These are phyloP conservation scores for Beauveria varroae DNA, from an alignment of 2,329 filamentous ascomycete genomes.

Conservation along the genomic window DNA sequence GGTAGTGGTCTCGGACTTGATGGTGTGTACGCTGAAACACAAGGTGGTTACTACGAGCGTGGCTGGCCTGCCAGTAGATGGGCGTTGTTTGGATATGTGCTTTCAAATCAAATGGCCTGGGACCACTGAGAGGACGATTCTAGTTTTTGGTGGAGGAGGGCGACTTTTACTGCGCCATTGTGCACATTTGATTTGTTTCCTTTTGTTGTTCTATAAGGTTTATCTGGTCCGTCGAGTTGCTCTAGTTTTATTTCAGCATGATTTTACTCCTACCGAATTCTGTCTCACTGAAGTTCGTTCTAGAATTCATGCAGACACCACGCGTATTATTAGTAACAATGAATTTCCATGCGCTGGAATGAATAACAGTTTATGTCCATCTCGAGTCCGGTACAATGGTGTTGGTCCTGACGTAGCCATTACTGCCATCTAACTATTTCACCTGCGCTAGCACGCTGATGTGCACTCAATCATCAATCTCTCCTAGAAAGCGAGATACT, in stretches of 20 bases:
- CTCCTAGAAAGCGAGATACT: neutral
- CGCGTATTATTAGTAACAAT: constrained; percentile 9
- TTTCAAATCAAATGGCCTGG: neutral
- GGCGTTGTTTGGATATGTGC: neutral
- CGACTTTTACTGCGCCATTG: neutral
- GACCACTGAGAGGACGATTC: neutral
- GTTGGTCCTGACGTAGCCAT: too few relatives aligned
- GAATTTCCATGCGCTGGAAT: too few relatives aligned
- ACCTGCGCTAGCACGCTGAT: too few relatives aligned
- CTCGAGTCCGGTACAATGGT: neutral
- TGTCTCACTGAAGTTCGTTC: neutral
- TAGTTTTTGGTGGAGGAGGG: neutral
- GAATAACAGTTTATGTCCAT: neutral
- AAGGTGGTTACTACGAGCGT: neutral
- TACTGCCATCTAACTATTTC: too few relatives aligned
- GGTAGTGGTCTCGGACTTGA: neutral
- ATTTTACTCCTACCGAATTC: too few relatives aligned
- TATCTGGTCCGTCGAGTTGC: neutral
- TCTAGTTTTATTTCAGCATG: neutral
- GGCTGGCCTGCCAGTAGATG: neutral
- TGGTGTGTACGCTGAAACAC: neutral
- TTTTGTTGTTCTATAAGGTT: neutral
- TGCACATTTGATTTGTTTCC: neutral
- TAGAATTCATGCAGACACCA: neutral
- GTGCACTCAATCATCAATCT: neutral